phyloP scores from a whole-genome alignment of 139 green algal species.

The Chlamydomonas sp. region DNA sequence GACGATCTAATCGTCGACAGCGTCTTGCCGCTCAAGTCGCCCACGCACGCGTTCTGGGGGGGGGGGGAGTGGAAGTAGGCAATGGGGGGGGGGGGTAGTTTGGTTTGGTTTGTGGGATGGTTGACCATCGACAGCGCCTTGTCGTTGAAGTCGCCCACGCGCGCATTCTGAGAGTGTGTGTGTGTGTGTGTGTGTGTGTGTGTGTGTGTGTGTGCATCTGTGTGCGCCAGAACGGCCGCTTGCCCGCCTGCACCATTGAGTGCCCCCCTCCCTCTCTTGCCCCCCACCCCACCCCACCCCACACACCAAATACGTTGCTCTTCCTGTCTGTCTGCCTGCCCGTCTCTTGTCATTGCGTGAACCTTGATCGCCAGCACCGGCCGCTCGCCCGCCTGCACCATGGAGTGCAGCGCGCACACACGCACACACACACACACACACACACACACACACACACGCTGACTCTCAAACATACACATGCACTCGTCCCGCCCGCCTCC shows the following conservation, averaged over 20 bases:
- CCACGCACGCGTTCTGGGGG: slow-evolving; percentile 70
- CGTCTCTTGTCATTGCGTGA: no score
- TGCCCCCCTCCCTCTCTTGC: no score
- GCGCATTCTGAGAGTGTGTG: slow-evolving; percentile 46
- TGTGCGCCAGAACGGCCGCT: no score
- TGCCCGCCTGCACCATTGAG: no score
- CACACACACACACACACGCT: no score
- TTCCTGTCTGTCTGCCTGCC: no score
- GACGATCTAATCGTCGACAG: slow-evolving; percentile 65
- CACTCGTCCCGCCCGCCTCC: no score
- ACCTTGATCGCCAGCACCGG: slow-evolving; percentile 74
- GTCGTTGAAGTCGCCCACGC: slow-evolving; percentile 93
- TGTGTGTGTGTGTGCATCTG: no score
- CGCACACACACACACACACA: no score
- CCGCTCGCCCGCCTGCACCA: slow-evolving; percentile 21
- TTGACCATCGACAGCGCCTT: slow-evolving; percentile 71
- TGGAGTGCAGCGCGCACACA: no score
- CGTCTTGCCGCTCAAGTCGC: slow-evolving; percentile 91
- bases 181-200: not conserved
- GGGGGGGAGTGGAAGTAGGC: not conserved
- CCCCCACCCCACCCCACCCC: no score
- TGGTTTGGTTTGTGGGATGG: slow-evolving; percentile 39
- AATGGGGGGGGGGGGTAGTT: not conserved
- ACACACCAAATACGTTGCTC: no score
- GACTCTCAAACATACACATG: slow-evolving; percentile 6